phyloP scores from a whole-genome alignment of 805 yeast genomes.

The Suhomyces tanzawaensis region DNA sequence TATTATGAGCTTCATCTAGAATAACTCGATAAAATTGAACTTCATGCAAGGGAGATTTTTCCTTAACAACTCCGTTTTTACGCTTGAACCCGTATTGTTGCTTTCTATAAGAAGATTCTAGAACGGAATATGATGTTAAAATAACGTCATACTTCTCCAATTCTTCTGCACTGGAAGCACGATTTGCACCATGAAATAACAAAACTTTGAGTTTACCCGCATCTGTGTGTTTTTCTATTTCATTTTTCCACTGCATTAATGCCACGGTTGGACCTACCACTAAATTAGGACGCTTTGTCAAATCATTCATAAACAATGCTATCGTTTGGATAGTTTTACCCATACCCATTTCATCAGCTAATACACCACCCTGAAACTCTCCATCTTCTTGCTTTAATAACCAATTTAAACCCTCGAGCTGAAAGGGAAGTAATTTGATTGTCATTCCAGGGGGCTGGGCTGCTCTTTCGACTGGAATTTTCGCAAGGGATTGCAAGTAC shows the following conservation, averaged over 20 bases:
- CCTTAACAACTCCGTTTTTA: conserved; percentile 67
- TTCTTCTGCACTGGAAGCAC: conserved; percentile 57
- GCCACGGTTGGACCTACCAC: conserved; percentile 99
- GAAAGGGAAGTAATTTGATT: conserved; percentile 79
- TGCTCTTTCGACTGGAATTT: conserved; percentile 53
- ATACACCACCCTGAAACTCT: conserved; percentile 80
- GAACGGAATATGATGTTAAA: conserved; percentile 87
- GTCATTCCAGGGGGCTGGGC: conserved; percentile 78
- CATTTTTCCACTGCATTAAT: conserved; percentile 94
- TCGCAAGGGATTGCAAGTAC: conserved; percentile 48
- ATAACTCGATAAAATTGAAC: conserved; percentile 80
- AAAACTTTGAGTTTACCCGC: conserved; percentile 64
- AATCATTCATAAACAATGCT: conserved; percentile 74
- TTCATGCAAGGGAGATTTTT: conserved; percentile 70
- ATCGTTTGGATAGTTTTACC: conserved; percentile 98
- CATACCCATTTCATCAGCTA: conserved; percentile 99
- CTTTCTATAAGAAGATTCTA: conserved; percentile 83
- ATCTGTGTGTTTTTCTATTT: conserved; percentile 77
- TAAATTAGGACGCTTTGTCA: conserved; percentile 66
- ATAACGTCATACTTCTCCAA: conserved; percentile 71
- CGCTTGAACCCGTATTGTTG: conserved; percentile 81
- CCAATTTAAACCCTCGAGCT: conserved; percentile 92
- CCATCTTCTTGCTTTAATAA: conserved; percentile 75
- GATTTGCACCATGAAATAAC: conserved; percentile 82
- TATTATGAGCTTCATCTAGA: conserved; percentile 95